phyloP scores from a whole-genome alignment of 106 monocot species.

The Amphibolis antarctica region DNA sequence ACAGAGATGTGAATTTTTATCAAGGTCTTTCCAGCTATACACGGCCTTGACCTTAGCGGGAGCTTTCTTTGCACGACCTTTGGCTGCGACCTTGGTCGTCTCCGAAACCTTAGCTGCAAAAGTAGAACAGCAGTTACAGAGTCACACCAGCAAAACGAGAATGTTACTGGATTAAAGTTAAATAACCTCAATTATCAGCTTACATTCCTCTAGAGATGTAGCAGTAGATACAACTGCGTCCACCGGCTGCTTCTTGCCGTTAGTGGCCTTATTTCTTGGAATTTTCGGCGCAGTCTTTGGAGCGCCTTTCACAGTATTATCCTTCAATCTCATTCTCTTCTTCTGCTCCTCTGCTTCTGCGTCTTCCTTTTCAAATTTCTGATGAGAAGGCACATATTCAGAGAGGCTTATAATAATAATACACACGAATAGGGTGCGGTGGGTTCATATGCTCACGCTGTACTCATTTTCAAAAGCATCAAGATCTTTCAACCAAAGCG shows the following conservation, averaged over 20 bases:
- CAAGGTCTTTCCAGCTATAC: too few species aligned
- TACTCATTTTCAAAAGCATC: slow-evolving; percentile 53
- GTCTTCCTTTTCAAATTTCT: slow-evolving; percentile 7
- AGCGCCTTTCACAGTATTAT: not conserved
- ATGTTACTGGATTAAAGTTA: too few species aligned
- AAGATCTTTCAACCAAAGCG: slow-evolving; percentile 74
- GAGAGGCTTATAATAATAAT: not conserved
- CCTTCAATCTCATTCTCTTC: not conserved
- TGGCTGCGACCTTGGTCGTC: slow-evolving; percentile 16
- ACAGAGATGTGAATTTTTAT: too few species aligned
- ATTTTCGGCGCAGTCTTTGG: not conserved
- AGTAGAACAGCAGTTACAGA: not conserved
- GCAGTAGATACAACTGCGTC: not conserved
- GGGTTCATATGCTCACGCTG: slow-evolving; percentile 4
- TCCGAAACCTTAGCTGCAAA: not conserved
- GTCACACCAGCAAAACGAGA: not conserved
- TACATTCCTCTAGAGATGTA: not conserved
- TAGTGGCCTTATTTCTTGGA: slow-evolving; percentile 2
- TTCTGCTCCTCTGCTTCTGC: slow-evolving; percentile 3
- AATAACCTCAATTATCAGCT: not conserved
- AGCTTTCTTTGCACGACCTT: slow-evolving; percentile 46
- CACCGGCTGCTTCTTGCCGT: not conserved
- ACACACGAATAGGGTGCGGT: not conserved
- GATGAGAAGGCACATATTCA: not conserved
- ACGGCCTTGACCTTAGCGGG: slow-evolving; percentile 5